Percentiles rank a stretch among this genome's conserved stretches.
These are phyloP conservation scores for Candida stauntonica DNA, from an alignment of 805 yeast species.

Conservation along the genomic window DNA sequence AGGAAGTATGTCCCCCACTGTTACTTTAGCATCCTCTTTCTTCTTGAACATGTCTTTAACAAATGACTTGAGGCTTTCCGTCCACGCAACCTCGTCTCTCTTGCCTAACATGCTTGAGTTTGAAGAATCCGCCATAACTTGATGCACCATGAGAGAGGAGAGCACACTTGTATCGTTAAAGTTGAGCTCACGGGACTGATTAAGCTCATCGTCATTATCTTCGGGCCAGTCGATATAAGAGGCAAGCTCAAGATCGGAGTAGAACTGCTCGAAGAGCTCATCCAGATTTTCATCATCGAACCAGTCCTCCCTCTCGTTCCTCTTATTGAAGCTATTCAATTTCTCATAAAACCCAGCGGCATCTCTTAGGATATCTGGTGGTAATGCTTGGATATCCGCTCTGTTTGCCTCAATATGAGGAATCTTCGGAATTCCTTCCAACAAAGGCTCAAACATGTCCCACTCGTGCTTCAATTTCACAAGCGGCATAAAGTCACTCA, in stretches of 20 bases:
- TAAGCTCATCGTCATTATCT: neutral
- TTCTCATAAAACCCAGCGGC: slow-evolving; percentile 23
- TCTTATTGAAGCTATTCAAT: slow-evolving; percentile 17
- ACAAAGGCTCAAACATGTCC: slow-evolving; percentile 43
- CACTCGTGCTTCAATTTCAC: slow-evolving; percentile 34
- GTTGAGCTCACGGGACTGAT: no score
- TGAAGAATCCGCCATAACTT: neutral
- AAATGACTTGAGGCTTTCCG: slow-evolving; percentile 21
- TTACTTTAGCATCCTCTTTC: slow-evolving; percentile 18
- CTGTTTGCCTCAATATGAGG: slow-evolving; percentile 34
- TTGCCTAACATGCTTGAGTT: neutral
- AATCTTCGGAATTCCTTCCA: slow-evolving; percentile 55
- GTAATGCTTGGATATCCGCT: slow-evolving; percentile 27
- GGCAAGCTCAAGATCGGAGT: slow-evolving; percentile 15
- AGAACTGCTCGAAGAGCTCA: slow-evolving; percentile 23
- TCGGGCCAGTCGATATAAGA: neutral
- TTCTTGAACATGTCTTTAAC: slow-evolving; percentile 27
- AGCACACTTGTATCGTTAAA: no score
- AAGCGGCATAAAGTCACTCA: slow-evolving; percentile 37
- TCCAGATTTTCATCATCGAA: slow-evolving; percentile 3
- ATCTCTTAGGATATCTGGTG: slow-evolving; percentile 17
- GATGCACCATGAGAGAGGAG: no score
- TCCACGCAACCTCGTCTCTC: slow-evolving; percentile 21
- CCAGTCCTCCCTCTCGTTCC: slow-evolving; percentile 6
- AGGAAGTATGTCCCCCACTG: slow-evolving; percentile 17